Conservation (phyloP, 2,329 filamentous ascomycete genomes). For the Dactylellina parvicollis region DNA sequence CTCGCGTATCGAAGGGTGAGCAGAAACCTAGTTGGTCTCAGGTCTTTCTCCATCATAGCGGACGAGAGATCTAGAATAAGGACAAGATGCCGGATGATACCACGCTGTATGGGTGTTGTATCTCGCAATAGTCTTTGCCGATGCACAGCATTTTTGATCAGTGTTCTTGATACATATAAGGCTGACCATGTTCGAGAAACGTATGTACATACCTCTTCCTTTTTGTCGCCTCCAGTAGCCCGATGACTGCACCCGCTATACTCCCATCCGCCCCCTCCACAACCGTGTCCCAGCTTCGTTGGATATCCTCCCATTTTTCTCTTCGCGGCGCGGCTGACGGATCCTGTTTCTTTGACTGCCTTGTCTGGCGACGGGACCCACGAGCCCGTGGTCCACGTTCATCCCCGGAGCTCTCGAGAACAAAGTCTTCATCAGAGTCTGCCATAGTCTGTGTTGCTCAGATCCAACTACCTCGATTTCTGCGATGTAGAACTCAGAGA, state of each 20-base stretch:
- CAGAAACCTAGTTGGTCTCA: constrained; percentile 85
- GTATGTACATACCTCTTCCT: constrained; percentile 70
- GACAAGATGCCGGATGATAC: constrained; percentile 96
- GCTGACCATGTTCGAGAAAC: constrained; percentile 4
- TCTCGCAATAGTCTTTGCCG: constrained; percentile 79
- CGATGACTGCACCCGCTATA: constrained; percentile 76
- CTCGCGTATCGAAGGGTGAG: constrained; percentile 83
- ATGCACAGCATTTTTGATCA: background rate
- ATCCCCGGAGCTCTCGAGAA: constrained; percentile 65
- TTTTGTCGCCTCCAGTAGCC: constrained; percentile 82
- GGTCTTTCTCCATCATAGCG: constrained; percentile 94
- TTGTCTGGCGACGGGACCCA: constrained; percentile 54
- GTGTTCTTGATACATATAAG: constrained; percentile 56
- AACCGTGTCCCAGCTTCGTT: constrained; percentile 72
- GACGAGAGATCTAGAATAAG: constrained; percentile 90
- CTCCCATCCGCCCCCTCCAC: constrained; percentile 82
- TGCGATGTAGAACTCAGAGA: background rate
- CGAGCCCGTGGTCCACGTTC: constrained; percentile 58
- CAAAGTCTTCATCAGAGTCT: constrained; percentile 67
- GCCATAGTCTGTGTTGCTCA: constrained; percentile 59
- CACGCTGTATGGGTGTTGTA: constrained; percentile 92
- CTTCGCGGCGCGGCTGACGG: constrained; percentile 62
- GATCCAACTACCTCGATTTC: background rate
- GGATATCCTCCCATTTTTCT: constrained; percentile 59
- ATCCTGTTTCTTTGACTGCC: constrained; percentile 60